Base-by-base conservation (phyloP, 2,329 filamentous ascomycete species). In the Ophiobolus disseminans region DNA sequence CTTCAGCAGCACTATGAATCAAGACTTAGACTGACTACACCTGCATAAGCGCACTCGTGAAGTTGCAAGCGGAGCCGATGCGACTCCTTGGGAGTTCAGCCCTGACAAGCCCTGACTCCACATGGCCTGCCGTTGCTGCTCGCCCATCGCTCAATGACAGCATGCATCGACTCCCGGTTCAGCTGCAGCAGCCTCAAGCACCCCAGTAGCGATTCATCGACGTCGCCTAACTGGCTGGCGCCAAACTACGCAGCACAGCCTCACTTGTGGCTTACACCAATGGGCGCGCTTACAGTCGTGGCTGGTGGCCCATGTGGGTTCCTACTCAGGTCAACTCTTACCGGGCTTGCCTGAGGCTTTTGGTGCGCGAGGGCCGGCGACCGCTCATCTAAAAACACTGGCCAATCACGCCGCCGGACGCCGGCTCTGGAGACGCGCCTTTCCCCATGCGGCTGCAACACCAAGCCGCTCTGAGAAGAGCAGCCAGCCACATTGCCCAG, bases 21-120 rank as follows among this genome's bases (percentile, higher is more conserved):
- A 61, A 64, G 66, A 64, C 55, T 66, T 66, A 66, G 63, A 64
- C 55, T 58, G 40, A 58, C 61, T 41, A 53, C 45, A 60, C 61
- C 53, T 69, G 66, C 66, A 66, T 67, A 65, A 70, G 65, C 58
- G 63, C 60, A 63, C 51, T 43, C 55, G 63, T 65, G 63, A 65
- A 57, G 36, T 55, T 61, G 62, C 55, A 61, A 55, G 45, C 50
- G 56, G 53, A 55, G 38, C 45, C 49, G 50, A 46, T 36, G 30
- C 41, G 46, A 44, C 46, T 38, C 34, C 43, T 46, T 47, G 57
- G 40, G 50, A 37, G 48, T 53, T 72, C 70, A 73, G 70, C 70
- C 62, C 58, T 57, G 60, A 54, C n/a, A n/a, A n/a, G n/a, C n/a
- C n/a, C n/a, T n/a, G n/a, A n/a, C 53, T 56, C 60, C 52, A 58